Conservation (phyloP, 768 basidiomycete genomes). For the Agaricus subrufescens region DNA sequence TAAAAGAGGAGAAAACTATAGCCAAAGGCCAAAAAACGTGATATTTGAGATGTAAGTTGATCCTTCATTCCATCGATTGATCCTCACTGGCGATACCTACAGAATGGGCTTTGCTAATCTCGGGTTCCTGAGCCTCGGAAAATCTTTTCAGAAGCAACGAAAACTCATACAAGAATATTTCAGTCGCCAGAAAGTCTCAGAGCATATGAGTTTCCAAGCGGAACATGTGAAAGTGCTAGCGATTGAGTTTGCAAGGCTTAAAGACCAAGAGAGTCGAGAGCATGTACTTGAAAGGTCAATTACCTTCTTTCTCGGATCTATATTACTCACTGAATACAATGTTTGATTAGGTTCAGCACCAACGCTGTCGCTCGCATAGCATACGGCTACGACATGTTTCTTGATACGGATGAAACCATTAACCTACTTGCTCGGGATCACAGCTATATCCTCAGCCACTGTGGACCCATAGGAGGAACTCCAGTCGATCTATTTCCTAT, state of each 20-base stretch:
- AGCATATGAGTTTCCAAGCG: background rate
- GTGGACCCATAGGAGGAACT: background rate
- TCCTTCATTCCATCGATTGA: background rate
- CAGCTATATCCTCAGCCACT: conserved; percentile 2
- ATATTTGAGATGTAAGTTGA: background rate
- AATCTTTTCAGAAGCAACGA: conserved; percentile 1
- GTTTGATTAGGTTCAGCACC: background rate
- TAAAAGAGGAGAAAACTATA: conserved; percentile 15
- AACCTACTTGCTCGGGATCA: background rate
- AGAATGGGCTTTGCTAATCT: conserved; percentile 1
- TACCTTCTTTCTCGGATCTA: too few species aligned
- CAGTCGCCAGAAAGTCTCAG: background rate
- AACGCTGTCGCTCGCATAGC: background rate
- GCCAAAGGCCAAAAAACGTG: background rate
- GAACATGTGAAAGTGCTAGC: background rate
- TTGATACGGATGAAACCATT: background rate
- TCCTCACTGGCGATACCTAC: too few species aligned
- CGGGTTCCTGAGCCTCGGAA: background rate
- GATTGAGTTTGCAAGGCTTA: background rate
- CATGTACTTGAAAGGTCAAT: background rate
- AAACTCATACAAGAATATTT: conserved; percentile 3
- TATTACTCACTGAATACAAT: too few species aligned
- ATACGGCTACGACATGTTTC: background rate
- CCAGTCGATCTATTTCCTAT: conserved; percentile 5
- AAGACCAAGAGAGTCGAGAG: background rate